Conservation (phyloP, 2,329 filamentous ascomycete species). For the Paraphoma chrysanthemicola region DNA sequence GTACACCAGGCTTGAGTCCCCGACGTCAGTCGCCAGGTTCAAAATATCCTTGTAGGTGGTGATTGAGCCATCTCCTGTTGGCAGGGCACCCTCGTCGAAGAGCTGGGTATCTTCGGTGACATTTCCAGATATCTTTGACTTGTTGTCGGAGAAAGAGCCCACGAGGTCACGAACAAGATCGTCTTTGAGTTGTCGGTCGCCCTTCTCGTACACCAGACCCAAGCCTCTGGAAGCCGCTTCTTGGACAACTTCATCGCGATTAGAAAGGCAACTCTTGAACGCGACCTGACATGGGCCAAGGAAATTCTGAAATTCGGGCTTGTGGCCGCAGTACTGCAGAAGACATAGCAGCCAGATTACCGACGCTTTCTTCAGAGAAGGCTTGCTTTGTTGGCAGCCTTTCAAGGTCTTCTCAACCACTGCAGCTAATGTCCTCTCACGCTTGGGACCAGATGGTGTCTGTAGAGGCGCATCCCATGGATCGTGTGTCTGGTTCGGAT, state of each 20-base stretch:
- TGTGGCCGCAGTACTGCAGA: constrained; percentile 85
- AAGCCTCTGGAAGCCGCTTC: constrained; percentile 92
- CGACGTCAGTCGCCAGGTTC: constrained; percentile 92
- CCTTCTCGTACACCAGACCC: constrained; percentile 92
- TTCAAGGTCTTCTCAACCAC: constrained; percentile 76
- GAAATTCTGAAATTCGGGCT: constrained; percentile 74
- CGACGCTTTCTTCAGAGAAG: constrained; percentile 86
- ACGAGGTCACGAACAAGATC: constrained; percentile 88
- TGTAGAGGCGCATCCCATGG: constrained; percentile 38
- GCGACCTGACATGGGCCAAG: constrained; percentile 82
- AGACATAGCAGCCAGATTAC: constrained; percentile 95
- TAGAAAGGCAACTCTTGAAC: constrained; percentile 86
- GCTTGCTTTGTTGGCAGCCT: constrained; percentile 85
- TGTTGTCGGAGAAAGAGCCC: constrained; percentile 80
- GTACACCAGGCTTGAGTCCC: constrained; percentile 95
- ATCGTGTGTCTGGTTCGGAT: constrained; percentile 47
- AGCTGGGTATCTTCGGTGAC: constrained; percentile 91
- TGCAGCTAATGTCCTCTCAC: constrained; percentile 54
- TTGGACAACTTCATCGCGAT: constrained; percentile 92
- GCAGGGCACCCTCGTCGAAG: constrained; percentile 88
- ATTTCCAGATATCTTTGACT: constrained; percentile 72
- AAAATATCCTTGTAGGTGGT: constrained; percentile 99
- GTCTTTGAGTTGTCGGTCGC: constrained; percentile 79
- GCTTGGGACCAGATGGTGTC: constrained; percentile 41
- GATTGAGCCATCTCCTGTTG: constrained; percentile 87